Base-by-base conservation (phyloP, 768 basidiomycete species). In the Calocybe gangraenosa region DNA sequence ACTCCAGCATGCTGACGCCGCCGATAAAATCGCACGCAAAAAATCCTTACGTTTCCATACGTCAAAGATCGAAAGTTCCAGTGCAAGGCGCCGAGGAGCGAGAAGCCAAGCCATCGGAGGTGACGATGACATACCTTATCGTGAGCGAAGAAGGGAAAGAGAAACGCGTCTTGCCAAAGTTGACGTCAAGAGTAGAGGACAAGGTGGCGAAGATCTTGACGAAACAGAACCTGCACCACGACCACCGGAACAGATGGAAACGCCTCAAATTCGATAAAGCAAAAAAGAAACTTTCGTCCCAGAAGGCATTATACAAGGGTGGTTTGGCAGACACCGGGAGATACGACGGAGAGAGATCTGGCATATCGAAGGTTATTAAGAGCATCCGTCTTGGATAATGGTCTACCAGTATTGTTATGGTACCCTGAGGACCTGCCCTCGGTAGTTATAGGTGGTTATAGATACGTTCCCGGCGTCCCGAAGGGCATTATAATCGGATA, bases 51-150 rank as follows among this genome's bases (percentile, higher is more conserved):
- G 87, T 28, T 99, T 98, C 81, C 90, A 98, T 65, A 92, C 92
- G 3, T 79, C 89, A 43, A 88, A 86, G 60, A 94, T 99, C 56
- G 90, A 90, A 59, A 82, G 83, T 46, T 79, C 90, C 5, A 78
- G 81, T 42, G 81, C 84, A 9, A 74, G 87, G 48, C 76, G 94
- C 43, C 78, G 81, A 45, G 80, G 79, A 21, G 92, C 91, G 5
- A 73, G 89, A 46, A 74, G 68, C 50, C 76, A 75, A 19, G 81
- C 86, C 3, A 61, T 82, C 42, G 87, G 89, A 22, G 96, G 96
- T 14, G 96, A 99, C 60, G 95, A 97, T 57, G 96, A 99, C 58
- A 73, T 98, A 37, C 96, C 96, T 14, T 91, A 94, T 57, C 76
- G 82, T 35, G 87, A 91, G 57, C 71, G 84, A 39, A 74, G 73